Percentiles rank a stretch among this genome's conserved stretches.
phyloP scores from a whole-genome alignment of 768 basidiomycete genomes.

The Tephrocybe rancida region DNA sequence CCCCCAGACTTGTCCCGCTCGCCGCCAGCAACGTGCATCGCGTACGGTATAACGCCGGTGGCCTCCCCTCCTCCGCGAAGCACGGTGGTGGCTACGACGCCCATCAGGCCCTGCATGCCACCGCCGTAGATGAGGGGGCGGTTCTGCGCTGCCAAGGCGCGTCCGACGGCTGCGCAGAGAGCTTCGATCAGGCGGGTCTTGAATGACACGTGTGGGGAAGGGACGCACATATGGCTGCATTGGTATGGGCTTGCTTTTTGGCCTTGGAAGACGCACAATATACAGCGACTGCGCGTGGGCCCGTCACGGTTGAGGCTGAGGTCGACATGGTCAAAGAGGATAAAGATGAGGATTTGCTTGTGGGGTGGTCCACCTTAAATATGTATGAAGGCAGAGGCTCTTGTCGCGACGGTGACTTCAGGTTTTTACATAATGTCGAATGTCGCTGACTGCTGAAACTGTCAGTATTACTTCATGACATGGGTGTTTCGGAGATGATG shows the following conservation, averaged over 20 bases:
- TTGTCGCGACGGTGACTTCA: too few species aligned
- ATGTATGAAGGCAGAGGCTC: neutral
- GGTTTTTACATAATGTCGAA: too few species aligned
- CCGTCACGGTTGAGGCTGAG: neutral
- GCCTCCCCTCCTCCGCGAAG: constrained; percentile 70
- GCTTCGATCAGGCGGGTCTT: neutral
- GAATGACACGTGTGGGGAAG: neutral
- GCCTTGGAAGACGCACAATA: constrained; percentile 85
- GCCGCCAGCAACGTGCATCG: constrained; percentile 70
- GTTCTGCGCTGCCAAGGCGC: constrained; percentile 61
- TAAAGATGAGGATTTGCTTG: neutral
- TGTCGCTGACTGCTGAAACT: too few species aligned
- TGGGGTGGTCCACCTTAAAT: neutral
- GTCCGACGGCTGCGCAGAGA: constrained; percentile 60
- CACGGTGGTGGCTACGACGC: constrained; percentile 68
- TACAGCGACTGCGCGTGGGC: constrained; percentile 56
- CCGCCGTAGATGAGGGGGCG: constrained; percentile 87
- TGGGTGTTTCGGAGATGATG: too few species aligned
- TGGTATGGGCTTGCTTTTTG: constrained; percentile 55
- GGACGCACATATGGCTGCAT: constrained; percentile 71
- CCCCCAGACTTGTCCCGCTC: constrained; percentile 52
- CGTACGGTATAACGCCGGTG: constrained; percentile 77
- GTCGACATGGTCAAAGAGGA: constrained; percentile 1
- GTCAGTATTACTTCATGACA: too few species aligned
- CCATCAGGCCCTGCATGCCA: constrained; percentile 85